Conservation (phyloP, 225 moss, liverwort and hornwort genomes). For the Polytrichum commune region DNA sequence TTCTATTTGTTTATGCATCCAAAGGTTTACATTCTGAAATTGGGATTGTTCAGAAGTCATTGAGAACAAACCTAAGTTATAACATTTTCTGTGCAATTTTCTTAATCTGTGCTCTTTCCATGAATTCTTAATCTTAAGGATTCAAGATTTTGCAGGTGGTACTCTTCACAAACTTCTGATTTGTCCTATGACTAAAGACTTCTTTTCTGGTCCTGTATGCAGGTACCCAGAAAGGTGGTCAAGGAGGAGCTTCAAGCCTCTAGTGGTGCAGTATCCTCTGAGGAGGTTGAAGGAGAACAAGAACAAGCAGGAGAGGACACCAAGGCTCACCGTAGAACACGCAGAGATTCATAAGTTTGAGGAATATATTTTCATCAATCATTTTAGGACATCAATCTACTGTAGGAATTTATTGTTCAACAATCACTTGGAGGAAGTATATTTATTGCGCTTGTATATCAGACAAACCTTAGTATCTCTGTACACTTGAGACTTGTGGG, state of each 20-base stretch:
- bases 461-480: too few relatives aligned
- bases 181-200: background rate
- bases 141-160: background rate
- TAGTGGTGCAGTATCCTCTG: constrained; percentile 24
- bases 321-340: constrained; percentile 37
- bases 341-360: constrained; percentile 42
- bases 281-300: constrained; percentile 25
- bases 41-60: background rate
- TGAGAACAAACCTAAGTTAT: background rate
- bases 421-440: too few relatives aligned
- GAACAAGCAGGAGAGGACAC: constrained; percentile 14
- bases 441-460: too few relatives aligned
- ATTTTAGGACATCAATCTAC: too few relatives aligned
- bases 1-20: background rate
- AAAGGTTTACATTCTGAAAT: background rate
- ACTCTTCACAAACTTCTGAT: background rate
- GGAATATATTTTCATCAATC: too few relatives aligned
- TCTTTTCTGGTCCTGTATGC: background rate
- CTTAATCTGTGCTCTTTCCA: background rate
- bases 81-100: background rate
- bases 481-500: too few relatives aligned
- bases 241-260: constrained; percentile 36
- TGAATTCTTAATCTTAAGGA: too few relatives aligned
- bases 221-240: constrained; percentile 20
- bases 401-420: too few relatives aligned